These are phyloP conservation scores for Theileria equi DNA, from an alignment of 169 alveolate genomes.

Conservation along the genomic window DNA sequence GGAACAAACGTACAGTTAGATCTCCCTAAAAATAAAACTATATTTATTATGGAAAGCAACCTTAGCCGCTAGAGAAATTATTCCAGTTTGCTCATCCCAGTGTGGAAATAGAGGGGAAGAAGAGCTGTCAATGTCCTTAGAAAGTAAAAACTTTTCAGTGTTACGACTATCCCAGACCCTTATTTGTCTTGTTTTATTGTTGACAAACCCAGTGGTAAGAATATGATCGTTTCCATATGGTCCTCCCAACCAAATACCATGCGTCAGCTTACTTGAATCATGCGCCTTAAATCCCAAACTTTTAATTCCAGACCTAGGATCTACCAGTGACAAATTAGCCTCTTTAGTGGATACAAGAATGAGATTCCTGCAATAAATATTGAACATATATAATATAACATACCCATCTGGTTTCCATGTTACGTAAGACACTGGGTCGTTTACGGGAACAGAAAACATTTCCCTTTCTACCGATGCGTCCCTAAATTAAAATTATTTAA, in stretches of 20 bases:
- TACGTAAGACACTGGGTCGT: slow-evolving; percentile 62
- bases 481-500: neutral
- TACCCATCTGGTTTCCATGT: slow-evolving; percentile 66
- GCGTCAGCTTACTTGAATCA: slow-evolving; percentile 65
- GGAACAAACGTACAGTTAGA: slow-evolving; percentile 72
- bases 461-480: slow-evolving; percentile 58
- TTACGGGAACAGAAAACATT: slow-evolving; percentile 41
- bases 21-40: slow-evolving; percentile 59
- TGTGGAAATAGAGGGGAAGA: slow-evolving; percentile 74
- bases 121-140: slow-evolving; percentile 68
- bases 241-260: slow-evolving; percentile 71
- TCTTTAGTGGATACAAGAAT: slow-evolving; percentile 51
- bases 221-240: slow-evolving; percentile 60
- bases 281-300: slow-evolving; percentile 56
- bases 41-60: neutral
- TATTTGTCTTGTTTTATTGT: slow-evolving; percentile 70
- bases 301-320: slow-evolving; percentile 66
- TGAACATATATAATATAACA: slow-evolving; percentile 16
- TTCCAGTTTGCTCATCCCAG: slow-evolving; percentile 73
- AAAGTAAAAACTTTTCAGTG: slow-evolving; percentile 38
- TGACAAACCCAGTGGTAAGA: slow-evolving; percentile 73
- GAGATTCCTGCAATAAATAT: slow-evolving; percentile 32
- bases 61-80: slow-evolving; percentile 67
- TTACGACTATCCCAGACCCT: slow-evolving; percentile 72
- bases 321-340: slow-evolving; percentile 38